A percentile compares a stretch with the other conserved stretches of the same genome.
phyloP scores from a whole-genome alignment of 495 filamentous ascomycete species.

The Trypethelium eluteriae region DNA sequence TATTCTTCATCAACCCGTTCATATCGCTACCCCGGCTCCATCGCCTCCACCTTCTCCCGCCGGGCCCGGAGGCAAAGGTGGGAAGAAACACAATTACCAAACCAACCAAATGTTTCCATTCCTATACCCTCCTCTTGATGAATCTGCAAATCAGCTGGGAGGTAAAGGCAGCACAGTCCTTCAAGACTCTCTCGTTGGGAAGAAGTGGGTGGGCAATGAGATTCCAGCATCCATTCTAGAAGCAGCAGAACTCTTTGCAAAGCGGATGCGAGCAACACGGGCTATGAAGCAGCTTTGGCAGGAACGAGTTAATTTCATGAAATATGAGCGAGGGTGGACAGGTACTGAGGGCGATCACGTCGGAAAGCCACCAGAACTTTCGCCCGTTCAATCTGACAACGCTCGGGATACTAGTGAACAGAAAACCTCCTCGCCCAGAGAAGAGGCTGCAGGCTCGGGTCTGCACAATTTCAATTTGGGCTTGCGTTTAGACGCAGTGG shows the following conservation, averaged over 20 bases:
- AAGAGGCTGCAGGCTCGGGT: not conserved
- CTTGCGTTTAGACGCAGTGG: constrained; percentile 51
- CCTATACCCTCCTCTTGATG: constrained; percentile 86
- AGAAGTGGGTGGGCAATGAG: constrained; percentile 82
- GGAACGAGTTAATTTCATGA: constrained; percentile 81
- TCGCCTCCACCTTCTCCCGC: constrained; percentile 91
- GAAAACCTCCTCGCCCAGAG: not conserved
- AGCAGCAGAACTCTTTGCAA: constrained; percentile 87
- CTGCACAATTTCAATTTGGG: constrained; percentile 20
- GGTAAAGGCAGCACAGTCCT: constrained; percentile 72
- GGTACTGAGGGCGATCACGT: constrained; percentile 23
- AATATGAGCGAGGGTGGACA: constrained; percentile 78
- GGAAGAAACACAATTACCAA: constrained; percentile 98
- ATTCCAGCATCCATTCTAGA: constrained; percentile 89
- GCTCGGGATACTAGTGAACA: constrained; percentile 24
- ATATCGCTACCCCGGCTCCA: constrained; percentile 96
- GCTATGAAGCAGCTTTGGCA: constrained; percentile 92
- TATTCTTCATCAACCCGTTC: constrained; percentile 90
- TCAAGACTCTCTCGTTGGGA: constrained; percentile 68
- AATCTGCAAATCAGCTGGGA: constrained; percentile 71
- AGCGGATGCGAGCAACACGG: constrained; percentile 77
- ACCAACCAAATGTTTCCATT: constrained; percentile 99
- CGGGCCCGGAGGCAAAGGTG: constrained; percentile 78
- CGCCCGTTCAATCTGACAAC: constrained; percentile 41
- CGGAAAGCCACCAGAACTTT: constrained; percentile 19